Evolutionary conservation across 2,329 filamentous ascomycete species (phyloP), one percentile per base, ranked within the genome.

Genomic region (Cladorrhinum sp.): DNA sequence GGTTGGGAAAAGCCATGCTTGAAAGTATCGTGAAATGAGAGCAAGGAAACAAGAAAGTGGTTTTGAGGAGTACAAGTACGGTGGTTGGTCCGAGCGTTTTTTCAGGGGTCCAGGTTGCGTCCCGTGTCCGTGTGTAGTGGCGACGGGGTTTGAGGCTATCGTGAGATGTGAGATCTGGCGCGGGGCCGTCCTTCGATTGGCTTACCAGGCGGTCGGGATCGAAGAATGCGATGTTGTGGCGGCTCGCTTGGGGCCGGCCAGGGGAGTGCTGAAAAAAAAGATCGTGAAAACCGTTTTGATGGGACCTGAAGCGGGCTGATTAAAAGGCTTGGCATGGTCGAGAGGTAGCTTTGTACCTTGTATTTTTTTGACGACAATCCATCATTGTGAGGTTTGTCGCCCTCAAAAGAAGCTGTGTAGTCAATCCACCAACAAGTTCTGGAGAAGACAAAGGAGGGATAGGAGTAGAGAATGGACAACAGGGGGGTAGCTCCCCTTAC

Each of bases 111-210:
- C 23, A 18, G 26, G n/a, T 20, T 46, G 42, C n/a, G 16, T 46
- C 42, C 23, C 23, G 21, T 4, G 36, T 21, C 3, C 9, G 39
- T 21, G 39, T 33, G 23, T 12, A 54, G 66, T 64, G 64, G 65
- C 66, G 53, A 64, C 42, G 18, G 14, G 33, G 30, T 55, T 57
- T 67, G 66, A 67, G 56, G 64, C 58, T 55, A 68, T 68, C 65
- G 66, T 68, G 66, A 68, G 61, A 67, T 67, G 4, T 16, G 30
- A 23, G 28, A 55, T 55, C 65, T 55, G 65, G 65, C 62, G 65
- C 57, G 55, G 58, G 51, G 51, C 16, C 55, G 55, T 18, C 24
- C 26, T 46, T 54, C 21, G 50, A 36, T 26, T 28, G 28, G 18
- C 57, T 53, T 61, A 58, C 63, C 63, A 56, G 49, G 33, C 39